These are phyloP conservation scores for Apiospora hydei DNA, from an alignment of 2,329 filamentous ascomycete genomes.

Conservation along the genomic window DNA sequence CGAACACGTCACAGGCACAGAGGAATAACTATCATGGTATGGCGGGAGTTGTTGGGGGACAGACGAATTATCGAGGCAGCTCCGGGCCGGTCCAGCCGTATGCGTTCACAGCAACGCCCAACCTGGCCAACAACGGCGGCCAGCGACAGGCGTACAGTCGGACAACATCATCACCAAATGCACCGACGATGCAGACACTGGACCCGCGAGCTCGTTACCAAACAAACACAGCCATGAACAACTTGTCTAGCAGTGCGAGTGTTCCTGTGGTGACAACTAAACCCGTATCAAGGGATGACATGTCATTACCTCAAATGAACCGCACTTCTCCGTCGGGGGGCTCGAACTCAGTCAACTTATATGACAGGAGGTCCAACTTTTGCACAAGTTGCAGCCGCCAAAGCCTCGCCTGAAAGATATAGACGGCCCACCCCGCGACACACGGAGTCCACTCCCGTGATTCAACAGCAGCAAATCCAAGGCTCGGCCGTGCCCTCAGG, in stretches of 20 bases:
- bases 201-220: slow-evolving; percentile 48
- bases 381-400: slow-evolving; percentile 65
- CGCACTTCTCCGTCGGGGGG: slow-evolving; percentile 48
- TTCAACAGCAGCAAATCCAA: slow-evolving; percentile 37
- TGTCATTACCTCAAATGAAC: slow-evolving; percentile 51
- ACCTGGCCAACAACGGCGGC: slow-evolving; percentile 59
- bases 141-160: slow-evolving; percentile 60
- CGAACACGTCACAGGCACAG: slow-evolving; percentile 51
- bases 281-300: slow-evolving; percentile 61
- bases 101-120: slow-evolving; percentile 76
- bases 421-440: slow-evolving; percentile 69
- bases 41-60: slow-evolving; percentile 47
- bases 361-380: slow-evolving; percentile 57
- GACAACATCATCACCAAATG: slow-evolving; percentile 54
- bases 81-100: slow-evolving; percentile 75
- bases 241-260: slow-evolving; percentile 38
- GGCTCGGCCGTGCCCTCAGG: slow-evolving; percentile 56
- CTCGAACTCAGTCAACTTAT: slow-evolving; percentile 53
- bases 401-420: slow-evolving; percentile 83
- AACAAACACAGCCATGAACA: slow-evolving; percentile 36
- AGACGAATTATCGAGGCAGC: slow-evolving; percentile 61
- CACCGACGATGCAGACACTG: slow-evolving; percentile 50
- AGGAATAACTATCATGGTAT: slow-evolving; percentile 60
- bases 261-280: slow-evolving; percentile 33
- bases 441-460: slow-evolving; percentile 52